phyloP scores from a whole-genome alignment of 805 yeast species.

The Saturnispora dispora region DNA sequence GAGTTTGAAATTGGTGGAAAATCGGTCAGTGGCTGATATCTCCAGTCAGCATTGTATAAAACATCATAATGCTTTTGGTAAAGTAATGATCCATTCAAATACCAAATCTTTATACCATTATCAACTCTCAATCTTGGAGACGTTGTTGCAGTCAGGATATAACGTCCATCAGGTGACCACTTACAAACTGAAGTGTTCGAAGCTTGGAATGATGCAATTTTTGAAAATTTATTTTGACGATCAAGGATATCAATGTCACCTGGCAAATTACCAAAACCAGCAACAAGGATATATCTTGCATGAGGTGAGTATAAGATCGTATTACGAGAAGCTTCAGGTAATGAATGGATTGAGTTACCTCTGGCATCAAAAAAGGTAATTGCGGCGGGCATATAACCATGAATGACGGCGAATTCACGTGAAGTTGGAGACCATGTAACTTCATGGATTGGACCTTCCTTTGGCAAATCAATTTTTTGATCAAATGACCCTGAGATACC shows the following conservation, averaged over 20 bases:
- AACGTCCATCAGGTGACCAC: slow-evolving; percentile 97
- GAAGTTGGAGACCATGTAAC: slow-evolving; percentile 96
- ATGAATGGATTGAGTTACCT: slow-evolving; percentile 74
- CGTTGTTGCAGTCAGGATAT: slow-evolving; percentile 89
- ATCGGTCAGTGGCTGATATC: slow-evolving; percentile 47
- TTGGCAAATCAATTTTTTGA: slow-evolving; percentile 74
- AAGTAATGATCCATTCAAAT: slow-evolving; percentile 73
- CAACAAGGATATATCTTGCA: slow-evolving; percentile 82
- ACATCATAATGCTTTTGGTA: slow-evolving; percentile 76
- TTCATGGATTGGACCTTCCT: slow-evolving; percentile 96
- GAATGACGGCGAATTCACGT: slow-evolving; percentile 93
- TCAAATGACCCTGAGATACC: slow-evolving; percentile 92
- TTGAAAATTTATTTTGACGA: slow-evolving; percentile 74
- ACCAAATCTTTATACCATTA: slow-evolving; percentile 91
- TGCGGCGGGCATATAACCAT: slow-evolving; percentile 96
- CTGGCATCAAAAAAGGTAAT: slow-evolving; percentile 92
- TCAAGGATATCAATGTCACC: slow-evolving; percentile 94
- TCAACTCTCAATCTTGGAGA: slow-evolving; percentile 96
- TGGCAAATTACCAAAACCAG: slow-evolving; percentile 96
- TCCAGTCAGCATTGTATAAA: slow-evolving; percentile 76
- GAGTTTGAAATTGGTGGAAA: slow-evolving; percentile 46
- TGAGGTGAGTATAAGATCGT: slow-evolving; percentile 90
- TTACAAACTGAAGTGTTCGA: slow-evolving; percentile 92
- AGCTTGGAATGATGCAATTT: slow-evolving; percentile 78
- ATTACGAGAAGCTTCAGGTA: slow-evolving; percentile 84